Evolutionary conservation across 129 eudicot genomes (phyloP).

Genomic region (Flaveria brownii): DNA sequence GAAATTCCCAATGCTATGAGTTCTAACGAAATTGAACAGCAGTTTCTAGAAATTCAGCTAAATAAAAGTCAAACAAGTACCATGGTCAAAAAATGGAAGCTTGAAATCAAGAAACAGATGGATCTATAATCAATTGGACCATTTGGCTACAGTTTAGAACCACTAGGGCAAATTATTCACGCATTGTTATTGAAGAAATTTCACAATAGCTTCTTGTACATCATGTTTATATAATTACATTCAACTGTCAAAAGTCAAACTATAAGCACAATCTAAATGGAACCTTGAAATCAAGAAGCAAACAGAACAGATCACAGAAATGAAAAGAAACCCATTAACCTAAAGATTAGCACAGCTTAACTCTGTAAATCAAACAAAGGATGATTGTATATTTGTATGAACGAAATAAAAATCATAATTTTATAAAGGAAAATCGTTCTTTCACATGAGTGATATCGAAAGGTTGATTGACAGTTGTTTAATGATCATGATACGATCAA

Average conservation of each 20-base stretch:
- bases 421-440: slow-evolving; percentile 14
- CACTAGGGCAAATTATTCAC: background rate
- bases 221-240: background rate
- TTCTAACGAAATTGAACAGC: background rate
- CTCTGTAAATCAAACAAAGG: slow-evolving; percentile 13
- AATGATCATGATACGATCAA: slow-evolving; percentile 26
- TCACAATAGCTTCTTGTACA: slow-evolving; percentile 16
- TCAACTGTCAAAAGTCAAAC: slow-evolving; percentile 30
- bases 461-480: slow-evolving; percentile 24
- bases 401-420: background rate
- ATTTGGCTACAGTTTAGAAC: background rate
- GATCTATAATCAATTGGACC: slow-evolving; percentile 22
- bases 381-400: background rate
- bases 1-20: background rate
- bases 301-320: slow-evolving; percentile 2
- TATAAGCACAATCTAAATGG: slow-evolving; percentile 11
- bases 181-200: slow-evolving; percentile 7
- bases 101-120: slow-evolving; percentile 30
- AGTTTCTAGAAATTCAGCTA: slow-evolving; percentile 22
- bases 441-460: slow-evolving; percentile 33
- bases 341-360: background rate
- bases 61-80: slow-evolving; percentile 30
- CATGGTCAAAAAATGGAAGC: slow-evolving; percentile 33
- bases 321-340: slow-evolving; percentile 15
- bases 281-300: slow-evolving; percentile 32